Base-by-base conservation (phyloP, 768 basidiomycete species). In the Dioszegia crocea region DNA sequence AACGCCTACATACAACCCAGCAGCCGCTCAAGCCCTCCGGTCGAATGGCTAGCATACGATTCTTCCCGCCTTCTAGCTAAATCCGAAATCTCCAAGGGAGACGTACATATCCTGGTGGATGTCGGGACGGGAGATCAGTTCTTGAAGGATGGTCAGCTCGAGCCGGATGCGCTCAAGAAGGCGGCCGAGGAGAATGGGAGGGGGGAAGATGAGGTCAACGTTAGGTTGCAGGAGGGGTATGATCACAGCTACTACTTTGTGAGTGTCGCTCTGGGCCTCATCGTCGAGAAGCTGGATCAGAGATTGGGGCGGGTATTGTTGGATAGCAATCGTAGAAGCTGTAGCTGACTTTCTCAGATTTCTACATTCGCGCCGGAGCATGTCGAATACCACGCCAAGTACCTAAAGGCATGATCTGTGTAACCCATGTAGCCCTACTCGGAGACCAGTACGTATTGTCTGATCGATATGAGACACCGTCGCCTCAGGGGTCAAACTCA, bases 311-410 rank as follows among this genome's bases (percentile, higher is more conserved):
- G n/a, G n/a, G n/a, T n/a, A n/a, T n/a, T n/a, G n/a, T n/a, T n/a
- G n/a, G n/a, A n/a, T n/a, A n/a, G n/a, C n/a, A n/a, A n/a, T n/a
- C n/a, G n/a, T n/a, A n/a, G n/a, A n/a, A n/a, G n/a, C n/a, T n/a
- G n/a, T n/a, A 33, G 46, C 47, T 43, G 47, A 43, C 17, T 3
- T 3, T 16, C n/a, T 21, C 56, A 91, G 90, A 87, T 96, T 43
- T 91, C 91, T 0, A 91, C 89, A 2, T 94, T 94, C 71, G 87
- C 85, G 17, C 81, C 86, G 11, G 92, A 92, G 65, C 94, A 99
- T 69, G 81, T 98, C 63, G 86, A 86, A 52, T 97, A 87, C 81
- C 93, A 97, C 63, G 89, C 91, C 24, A 86, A 88, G 71, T 87
- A 87, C 78, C 80, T 97, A 63, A 90, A 89, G 70, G 86, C 86